Evolutionary conservation across 179 eudicot species (phyloP).

Genomic region (Beta corolliflora): DNA sequence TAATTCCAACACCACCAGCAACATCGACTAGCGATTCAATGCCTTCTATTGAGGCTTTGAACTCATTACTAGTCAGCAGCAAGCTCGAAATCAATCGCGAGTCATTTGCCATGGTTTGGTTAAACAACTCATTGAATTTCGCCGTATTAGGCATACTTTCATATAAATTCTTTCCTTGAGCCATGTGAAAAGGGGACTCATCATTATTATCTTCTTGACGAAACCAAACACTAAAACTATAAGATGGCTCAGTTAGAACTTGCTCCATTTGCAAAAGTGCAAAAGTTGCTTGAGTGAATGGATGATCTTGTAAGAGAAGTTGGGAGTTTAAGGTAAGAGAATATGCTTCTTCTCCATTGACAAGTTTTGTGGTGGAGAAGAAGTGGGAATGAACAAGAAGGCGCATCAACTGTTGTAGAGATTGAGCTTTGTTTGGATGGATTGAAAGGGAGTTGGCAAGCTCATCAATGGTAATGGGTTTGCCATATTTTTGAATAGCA

Average conservation of each 20-base stretch:
- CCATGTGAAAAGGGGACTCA: constrained; percentile 23
- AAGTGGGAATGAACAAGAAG: background rate
- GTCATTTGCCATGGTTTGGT: constrained; percentile 40
- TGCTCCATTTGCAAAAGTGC: constrained; percentile 31
- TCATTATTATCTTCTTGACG: background rate
- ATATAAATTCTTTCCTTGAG: constrained; percentile 33
- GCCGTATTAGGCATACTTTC: constrained; percentile 14
- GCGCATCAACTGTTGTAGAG: too few relatives aligned
- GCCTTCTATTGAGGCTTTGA: constrained; percentile 23
- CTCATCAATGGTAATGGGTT: too few relatives aligned
- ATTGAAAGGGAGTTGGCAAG: too few relatives aligned
- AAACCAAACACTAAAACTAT: constrained; percentile 28
- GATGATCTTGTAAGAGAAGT: constrained; percentile 32
- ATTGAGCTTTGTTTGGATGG: too few relatives aligned
- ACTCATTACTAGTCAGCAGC: background rate
- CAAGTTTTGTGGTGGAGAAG: constrained; percentile 5
- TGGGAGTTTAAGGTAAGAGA: constrained; percentile 25
- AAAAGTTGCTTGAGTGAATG: constrained; percentile 22
- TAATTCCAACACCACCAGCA: constrained; percentile 43
- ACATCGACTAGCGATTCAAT: constrained; percentile 41
- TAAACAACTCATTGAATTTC: constrained; percentile 24
- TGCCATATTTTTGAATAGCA: too few relatives aligned
- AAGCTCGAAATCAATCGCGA: constrained; percentile 26
- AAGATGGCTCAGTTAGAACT: constrained; percentile 14
- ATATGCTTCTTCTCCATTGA: constrained; percentile 1